These are phyloP conservation scores for Termitomyces sp. DNA, from an alignment of 1,284 basidiomycete genomes.

Conservation along the genomic window DNA sequence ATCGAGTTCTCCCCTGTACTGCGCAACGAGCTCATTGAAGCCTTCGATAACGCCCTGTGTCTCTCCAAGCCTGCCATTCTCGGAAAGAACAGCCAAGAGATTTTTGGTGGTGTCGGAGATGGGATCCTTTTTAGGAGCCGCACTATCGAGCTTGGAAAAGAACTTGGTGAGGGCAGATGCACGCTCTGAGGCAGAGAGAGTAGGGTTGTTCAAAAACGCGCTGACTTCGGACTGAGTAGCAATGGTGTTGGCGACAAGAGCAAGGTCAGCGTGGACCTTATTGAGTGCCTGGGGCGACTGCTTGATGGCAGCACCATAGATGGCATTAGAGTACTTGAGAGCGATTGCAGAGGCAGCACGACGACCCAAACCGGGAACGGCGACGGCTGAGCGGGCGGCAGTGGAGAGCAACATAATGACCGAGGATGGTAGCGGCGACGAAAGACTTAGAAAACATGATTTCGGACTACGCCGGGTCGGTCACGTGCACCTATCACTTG, in stretches of 20 bases:
- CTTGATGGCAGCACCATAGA: conserved; percentile 87
- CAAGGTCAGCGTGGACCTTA: conserved; percentile 83
- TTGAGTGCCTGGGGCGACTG: conserved; percentile 76
- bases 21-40: conserved; percentile 86
- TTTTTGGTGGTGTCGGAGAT: conserved; percentile 88
- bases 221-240: conserved; percentile 59
- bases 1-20: conserved; percentile 91
- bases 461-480: conserved; percentile 17
- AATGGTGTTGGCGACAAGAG: conserved; percentile 62
- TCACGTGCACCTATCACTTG: conserved; percentile 11
- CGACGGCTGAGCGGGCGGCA: conserved; percentile 38
- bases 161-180: conserved; percentile 64
- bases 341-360: conserved; percentile 72
- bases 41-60: conserved; percentile 86
- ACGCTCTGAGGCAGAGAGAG: conserved; percentile 79
- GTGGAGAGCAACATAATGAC: conserved; percentile 40
- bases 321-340: conserved; percentile 92
- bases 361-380: conserved; percentile 45
- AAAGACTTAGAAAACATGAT: conserved; percentile 6
- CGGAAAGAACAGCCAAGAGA: conserved; percentile 85
- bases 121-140: conserved; percentile 62
- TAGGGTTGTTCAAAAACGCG: conserved; percentile 83
- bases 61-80: conserved; percentile 90
- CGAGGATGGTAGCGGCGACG: conserved; percentile 20
- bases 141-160: conserved; percentile 54